Evolutionary conservation across 164 flowering plant species (phyloP).

Genomic region (Chimonanthus salicifolius): DNA sequence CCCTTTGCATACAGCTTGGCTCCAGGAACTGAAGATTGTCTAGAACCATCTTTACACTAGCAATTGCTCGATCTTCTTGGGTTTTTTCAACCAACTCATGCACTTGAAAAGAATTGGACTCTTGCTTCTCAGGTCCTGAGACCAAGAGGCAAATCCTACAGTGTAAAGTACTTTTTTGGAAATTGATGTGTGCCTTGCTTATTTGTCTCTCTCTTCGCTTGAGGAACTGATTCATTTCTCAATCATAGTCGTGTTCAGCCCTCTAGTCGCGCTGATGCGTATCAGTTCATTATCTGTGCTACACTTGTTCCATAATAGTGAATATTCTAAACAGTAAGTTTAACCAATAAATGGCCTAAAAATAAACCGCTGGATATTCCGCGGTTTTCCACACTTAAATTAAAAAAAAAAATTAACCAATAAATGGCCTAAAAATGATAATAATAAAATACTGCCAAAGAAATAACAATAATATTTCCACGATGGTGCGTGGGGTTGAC

Average conservation of each 20-base stretch:
- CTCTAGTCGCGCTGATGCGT: neutral
- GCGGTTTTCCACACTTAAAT: too few relatives aligned
- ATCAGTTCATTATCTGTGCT: neutral
- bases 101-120: neutral
- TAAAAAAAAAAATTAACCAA: too few relatives aligned
- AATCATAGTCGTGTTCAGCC: neutral
- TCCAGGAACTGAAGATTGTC: constrained; percentile 69
- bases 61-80: neutral
- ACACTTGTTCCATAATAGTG: neutral
- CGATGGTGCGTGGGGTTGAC: too few relatives aligned
- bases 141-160: neutral
- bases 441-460: too few relatives aligned
- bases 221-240: too few relatives aligned
- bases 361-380: too few relatives aligned
- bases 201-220: too few relatives aligned
- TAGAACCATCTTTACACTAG: constrained; percentile 8
- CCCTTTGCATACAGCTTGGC: constrained; percentile 48
- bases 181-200: neutral
- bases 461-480: too few relatives aligned
- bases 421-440: too few relatives aligned
- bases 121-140: neutral
- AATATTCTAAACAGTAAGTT: too few relatives aligned
- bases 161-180: neutral
- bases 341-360: too few relatives aligned
- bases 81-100: neutral